phyloP scores from a whole-genome alignment of 2,329 filamentous ascomycete species.

The Calonectria pauciramosa region DNA sequence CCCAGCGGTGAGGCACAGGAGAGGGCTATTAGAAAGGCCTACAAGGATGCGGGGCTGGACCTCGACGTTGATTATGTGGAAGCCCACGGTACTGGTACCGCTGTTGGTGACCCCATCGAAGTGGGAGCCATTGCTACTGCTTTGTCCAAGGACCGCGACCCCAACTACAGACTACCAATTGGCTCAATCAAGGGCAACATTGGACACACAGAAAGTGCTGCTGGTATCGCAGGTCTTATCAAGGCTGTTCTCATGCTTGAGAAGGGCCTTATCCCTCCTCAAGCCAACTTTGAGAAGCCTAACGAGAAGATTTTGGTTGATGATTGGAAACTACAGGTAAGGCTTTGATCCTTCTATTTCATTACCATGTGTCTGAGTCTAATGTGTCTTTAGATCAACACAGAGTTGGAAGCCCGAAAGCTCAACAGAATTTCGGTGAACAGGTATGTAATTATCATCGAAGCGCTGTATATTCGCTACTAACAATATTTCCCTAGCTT shows the following conservation, averaged over 20 bases:
- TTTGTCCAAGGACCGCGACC: conserved; percentile 49
- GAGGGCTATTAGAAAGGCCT: conserved; percentile 51
- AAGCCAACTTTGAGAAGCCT: conserved; percentile 45
- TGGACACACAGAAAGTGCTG: conserved; percentile 43
- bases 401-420: conserved; percentile 5
- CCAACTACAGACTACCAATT: conserved; percentile 48
- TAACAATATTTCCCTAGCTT: conserved; percentile 35
- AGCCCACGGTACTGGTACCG: conserved; percentile 63
- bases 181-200: conserved; percentile 59
- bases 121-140: conserved; percentile 54
- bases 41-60: conserved; percentile 50
- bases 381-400: conserved; percentile 15
- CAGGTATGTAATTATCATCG: conserved; percentile 7
- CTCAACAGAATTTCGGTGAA: conserved; percentile 30
- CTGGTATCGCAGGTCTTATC: conserved; percentile 47
- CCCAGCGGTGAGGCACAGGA: conserved; percentile 51
- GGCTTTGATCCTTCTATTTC: background rate
- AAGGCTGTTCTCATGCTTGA: conserved; percentile 49
- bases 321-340: conserved; percentile 40
- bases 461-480: background rate
- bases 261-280: conserved; percentile 48
- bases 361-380: background rate
- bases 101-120: conserved; percentile 63
- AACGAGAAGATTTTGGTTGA: conserved; percentile 48
- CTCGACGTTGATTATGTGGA: conserved; percentile 54